A percentile compares a stretch with the other conserved stretches of the same genome.
Conservation (phyloP, 805 yeast species). For the Kuraishia piskuri region DNA sequence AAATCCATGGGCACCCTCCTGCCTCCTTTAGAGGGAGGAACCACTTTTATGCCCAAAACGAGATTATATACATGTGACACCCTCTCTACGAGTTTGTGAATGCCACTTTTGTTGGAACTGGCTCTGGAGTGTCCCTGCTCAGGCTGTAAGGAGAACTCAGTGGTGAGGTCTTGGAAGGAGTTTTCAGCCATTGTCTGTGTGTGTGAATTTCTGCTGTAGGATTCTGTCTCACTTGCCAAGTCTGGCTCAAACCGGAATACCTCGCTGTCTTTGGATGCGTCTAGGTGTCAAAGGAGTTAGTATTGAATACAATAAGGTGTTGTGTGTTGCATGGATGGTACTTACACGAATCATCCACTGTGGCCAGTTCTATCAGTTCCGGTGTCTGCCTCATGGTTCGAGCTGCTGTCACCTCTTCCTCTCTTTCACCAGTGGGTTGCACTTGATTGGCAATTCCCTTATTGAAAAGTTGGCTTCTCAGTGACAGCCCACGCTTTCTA, state of each 20-base stretch:
- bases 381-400: constrained; percentile 7
- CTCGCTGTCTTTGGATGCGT: constrained; percentile 3
- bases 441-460: constrained; percentile 23
- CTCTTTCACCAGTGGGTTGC: constrained; percentile 6
- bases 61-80: constrained; percentile 20
- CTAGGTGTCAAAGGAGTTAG: constrained; percentile 1
- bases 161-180: background rate
- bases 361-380: constrained; percentile 24
- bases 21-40: constrained; percentile 57
- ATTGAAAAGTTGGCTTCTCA: constrained; percentile 58
- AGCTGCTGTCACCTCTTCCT: constrained; percentile 6
- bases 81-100: background rate
- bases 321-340: constrained; percentile 11
- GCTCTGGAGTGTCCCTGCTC: background rate
- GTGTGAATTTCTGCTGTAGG: background rate
- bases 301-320: constrained; percentile 6
- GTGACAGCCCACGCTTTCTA: constrained; percentile 56
- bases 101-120: background rate
- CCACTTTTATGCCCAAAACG: constrained; percentile 35
- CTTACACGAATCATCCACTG: constrained; percentile 20
- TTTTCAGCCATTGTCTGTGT: background rate
- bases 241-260: constrained; percentile 7
- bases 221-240: background rate
- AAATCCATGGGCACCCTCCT: constrained; percentile 57
- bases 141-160: background rate